Conservation (phyloP, 129 eudicot genomes). For the Daucus carota region DNA sequence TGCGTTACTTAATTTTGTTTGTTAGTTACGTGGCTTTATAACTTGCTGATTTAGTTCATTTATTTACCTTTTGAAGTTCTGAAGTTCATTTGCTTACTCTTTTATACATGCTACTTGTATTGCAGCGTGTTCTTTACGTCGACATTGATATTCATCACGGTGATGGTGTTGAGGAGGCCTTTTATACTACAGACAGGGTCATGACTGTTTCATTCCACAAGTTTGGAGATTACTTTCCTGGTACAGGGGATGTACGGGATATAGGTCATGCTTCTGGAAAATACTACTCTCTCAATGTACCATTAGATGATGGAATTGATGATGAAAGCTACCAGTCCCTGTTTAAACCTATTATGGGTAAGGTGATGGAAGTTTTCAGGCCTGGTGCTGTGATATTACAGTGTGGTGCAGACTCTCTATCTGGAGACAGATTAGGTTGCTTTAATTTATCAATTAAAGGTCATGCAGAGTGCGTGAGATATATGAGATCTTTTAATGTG, state of each 20-base stretch:
- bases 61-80: neutral
- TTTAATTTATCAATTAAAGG: slow-evolving; percentile 16
- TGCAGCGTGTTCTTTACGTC: neutral
- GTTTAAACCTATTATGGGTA: slow-evolving; percentile 2
- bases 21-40: too few species aligned
- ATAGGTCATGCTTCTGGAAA: neutral
- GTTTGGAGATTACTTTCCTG: slow-evolving; percentile 1
- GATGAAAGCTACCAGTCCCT: neutral
- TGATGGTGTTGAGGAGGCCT: slow-evolving; percentile 6
- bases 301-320: slow-evolving; percentile 5
- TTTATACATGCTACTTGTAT: neutral
- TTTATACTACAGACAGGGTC: slow-evolving; percentile 1
- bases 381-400: slow-evolving; percentile 14
- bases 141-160: slow-evolving; percentile 3
- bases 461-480: slow-evolving; percentile 11
- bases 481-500: slow-evolving; percentile 16
- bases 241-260: neutral
- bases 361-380: slow-evolving; percentile 13
- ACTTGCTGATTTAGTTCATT: too few species aligned
- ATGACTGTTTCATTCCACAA: slow-evolving; percentile 3
- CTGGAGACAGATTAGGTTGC: slow-evolving; percentile 12
- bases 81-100: neutral
- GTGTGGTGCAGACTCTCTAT: slow-evolving; percentile 14
- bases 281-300: neutral
- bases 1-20: neutral